Conservation (phyloP, 2,329 filamentous ascomycete species). For the Cercospora zeina region DNA sequence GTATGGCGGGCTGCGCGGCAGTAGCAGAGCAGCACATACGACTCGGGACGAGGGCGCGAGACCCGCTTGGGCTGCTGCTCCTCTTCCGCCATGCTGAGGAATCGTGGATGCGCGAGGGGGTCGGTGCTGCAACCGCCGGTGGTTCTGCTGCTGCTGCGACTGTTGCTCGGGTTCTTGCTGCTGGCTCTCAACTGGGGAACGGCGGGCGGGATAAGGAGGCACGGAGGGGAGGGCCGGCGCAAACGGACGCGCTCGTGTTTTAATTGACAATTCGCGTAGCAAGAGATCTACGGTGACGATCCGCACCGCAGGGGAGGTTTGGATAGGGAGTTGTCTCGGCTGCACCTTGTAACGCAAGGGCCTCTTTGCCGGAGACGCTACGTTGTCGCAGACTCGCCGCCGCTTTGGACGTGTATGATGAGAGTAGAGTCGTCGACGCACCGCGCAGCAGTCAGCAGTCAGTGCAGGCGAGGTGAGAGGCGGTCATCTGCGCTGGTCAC, state of each 20-base stretch:
- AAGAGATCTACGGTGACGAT: slow-evolving; percentile 17
- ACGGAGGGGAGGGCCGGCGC: neutral
- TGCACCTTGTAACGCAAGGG: slow-evolving; percentile 11
- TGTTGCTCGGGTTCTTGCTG: neutral
- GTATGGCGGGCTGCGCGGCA: neutral
- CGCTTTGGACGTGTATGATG: too few relatives aligned
- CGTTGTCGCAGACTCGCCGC: neutral
- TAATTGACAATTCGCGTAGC: slow-evolving; percentile 18
- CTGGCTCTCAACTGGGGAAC: neutral
- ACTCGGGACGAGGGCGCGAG: slow-evolving; percentile 30
- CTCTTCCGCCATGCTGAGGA: slow-evolving; percentile 18
- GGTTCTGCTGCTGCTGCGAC: neutral
- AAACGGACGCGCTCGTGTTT: slow-evolving; percentile 3
- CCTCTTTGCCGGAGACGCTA: slow-evolving; percentile 6
- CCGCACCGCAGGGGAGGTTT: slow-evolving; percentile 6
- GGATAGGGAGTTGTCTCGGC: slow-evolving; percentile 10
- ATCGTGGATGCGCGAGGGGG: neutral
- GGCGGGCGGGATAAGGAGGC: slow-evolving; percentile 1
- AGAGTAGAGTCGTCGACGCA: too few relatives aligned
- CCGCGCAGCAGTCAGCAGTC: too few relatives aligned
- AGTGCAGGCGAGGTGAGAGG: too few relatives aligned
- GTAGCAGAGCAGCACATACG: slow-evolving; percentile 24
- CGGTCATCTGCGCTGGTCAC: too few relatives aligned
- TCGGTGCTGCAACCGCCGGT: neutral
- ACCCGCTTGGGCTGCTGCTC: slow-evolving; percentile 19